These are phyloP conservation scores for Rhizopus delemar DNA, from an alignment of 371 early-diverging fungal genomes.

Conservation along the genomic window DNA sequence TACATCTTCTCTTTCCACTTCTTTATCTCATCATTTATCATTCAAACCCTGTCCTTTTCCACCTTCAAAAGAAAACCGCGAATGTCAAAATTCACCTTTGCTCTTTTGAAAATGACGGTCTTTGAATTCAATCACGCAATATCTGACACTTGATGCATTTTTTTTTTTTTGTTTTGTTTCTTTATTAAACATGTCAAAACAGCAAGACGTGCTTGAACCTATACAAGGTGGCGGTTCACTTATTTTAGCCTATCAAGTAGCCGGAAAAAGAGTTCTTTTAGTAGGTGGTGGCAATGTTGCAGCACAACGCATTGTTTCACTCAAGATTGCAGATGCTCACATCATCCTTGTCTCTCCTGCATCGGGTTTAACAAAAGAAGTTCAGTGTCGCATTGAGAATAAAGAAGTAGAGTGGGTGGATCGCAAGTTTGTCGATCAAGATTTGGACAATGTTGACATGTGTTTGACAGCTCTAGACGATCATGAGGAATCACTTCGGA, in stretches of 20 bases:
- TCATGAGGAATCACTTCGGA: constrained; percentile 67
- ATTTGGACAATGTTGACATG: constrained; percentile 66
- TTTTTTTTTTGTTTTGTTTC: background rate
- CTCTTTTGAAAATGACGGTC: background rate
- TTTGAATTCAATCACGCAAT: background rate
- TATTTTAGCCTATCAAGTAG: constrained; percentile 77
- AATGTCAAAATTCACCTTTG: too few species aligned
- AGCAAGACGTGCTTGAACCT: constrained; percentile 13
- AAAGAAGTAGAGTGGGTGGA: constrained; percentile 65
- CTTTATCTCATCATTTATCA: too few species aligned
- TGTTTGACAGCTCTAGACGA: constrained; percentile 84
- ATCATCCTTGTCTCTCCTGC: constrained; percentile 74
- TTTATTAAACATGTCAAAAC: constrained; percentile 9
- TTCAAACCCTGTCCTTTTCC: too few species aligned
- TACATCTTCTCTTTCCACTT: too few species aligned
- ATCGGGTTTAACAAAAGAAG: constrained; percentile 65
- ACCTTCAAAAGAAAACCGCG: too few species aligned
- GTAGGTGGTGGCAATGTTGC: constrained; percentile 85
- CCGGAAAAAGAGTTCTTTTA: constrained; percentile 70
- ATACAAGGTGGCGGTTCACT: constrained; percentile 79
- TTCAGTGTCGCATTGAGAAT: constrained; percentile 58
- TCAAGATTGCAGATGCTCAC: constrained; percentile 78
- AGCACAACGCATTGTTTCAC: constrained; percentile 77
- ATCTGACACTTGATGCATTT: background rate
- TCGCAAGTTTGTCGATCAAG: constrained; percentile 58